Evolutionary conservation across 305 asterid species (phyloP).

Genomic region (Fraxinus latifolia): DNA sequence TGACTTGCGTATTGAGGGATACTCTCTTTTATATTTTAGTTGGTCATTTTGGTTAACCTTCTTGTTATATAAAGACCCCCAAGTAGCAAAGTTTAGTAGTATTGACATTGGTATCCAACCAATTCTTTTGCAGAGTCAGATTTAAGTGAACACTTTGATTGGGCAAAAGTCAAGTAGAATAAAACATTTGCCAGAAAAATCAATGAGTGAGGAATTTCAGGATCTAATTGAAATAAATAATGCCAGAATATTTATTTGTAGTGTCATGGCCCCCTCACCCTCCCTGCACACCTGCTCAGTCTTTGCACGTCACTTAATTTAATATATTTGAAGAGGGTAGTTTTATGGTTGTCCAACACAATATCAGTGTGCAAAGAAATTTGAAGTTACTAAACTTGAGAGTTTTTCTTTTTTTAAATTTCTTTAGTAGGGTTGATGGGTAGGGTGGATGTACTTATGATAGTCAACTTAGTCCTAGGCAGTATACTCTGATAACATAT

Average conservation of each 20-base stretch:
- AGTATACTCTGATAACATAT: neutral
- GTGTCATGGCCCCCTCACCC: neutral
- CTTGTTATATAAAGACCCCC: neutral
- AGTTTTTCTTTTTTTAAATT: neutral
- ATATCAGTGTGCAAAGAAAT: neutral
- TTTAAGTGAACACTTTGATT: neutral
- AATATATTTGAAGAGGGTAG: neutral
- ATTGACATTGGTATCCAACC: neutral
- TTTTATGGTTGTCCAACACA: conserved; percentile 1
- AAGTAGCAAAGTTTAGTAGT: neutral
- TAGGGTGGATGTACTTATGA: neutral
- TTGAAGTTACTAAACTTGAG: neutral
- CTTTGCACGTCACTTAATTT: neutral
- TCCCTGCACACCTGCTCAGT: neutral
- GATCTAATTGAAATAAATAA: conserved; percentile 9
- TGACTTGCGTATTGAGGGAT: neutral
- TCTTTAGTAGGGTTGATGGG: neutral
- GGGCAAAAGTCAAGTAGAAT: neutral
- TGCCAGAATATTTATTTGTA: neutral
- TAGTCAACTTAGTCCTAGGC: neutral
- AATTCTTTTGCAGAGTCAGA: neutral
- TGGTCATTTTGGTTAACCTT: neutral
- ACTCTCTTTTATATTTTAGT: neutral
- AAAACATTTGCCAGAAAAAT: neutral
- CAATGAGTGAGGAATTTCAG: neutral